These are phyloP conservation scores for Fusarium sp. DNA, from an alignment of 2,329 filamentous ascomycete species.

Conservation along the genomic window DNA sequence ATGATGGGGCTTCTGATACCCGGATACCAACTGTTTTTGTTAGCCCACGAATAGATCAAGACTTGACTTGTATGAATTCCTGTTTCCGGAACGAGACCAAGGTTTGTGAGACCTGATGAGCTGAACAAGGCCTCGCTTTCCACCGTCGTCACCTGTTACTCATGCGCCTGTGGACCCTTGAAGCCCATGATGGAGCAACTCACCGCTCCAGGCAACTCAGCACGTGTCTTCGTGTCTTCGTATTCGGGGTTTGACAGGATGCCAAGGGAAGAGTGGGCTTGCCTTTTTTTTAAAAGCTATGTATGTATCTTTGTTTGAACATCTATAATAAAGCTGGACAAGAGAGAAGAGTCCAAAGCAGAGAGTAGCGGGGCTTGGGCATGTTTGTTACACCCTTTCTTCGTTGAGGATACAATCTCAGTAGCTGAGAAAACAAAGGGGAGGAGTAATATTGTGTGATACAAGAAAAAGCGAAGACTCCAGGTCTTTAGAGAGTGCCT, in stretches of 20 bases:
- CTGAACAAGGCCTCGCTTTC: neutral
- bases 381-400: conserved; percentile 2
- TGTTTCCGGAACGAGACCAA: neutral
- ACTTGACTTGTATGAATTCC: neutral
- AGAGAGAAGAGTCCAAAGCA: neutral
- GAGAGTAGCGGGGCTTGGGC: conserved; percentile 17
- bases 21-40: conserved; percentile 26
- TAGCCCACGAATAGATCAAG: conserved; percentile 21
- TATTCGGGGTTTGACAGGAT: conserved; percentile 10
- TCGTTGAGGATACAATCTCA: conserved; percentile 17
- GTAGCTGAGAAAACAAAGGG: conserved; percentile 17
- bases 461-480: conserved; percentile 23
- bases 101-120: neutral
- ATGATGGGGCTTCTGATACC: conserved; percentile 35
- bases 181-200: conserved; percentile 12
- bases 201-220: conserved; percentile 7
- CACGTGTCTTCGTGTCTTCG: neutral
- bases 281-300: neutral
- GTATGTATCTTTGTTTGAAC: neutral
- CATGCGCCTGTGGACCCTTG: neutral
- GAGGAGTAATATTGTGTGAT: conserved; percentile 31
- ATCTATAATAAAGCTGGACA: neutral
- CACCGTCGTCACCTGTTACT: neutral
- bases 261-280: conserved; percentile 3
- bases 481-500: conserved; percentile 3